Base-by-base conservation (phyloP, 2,329 filamentous ascomycete species). In the Claviceps citrina region DNA sequence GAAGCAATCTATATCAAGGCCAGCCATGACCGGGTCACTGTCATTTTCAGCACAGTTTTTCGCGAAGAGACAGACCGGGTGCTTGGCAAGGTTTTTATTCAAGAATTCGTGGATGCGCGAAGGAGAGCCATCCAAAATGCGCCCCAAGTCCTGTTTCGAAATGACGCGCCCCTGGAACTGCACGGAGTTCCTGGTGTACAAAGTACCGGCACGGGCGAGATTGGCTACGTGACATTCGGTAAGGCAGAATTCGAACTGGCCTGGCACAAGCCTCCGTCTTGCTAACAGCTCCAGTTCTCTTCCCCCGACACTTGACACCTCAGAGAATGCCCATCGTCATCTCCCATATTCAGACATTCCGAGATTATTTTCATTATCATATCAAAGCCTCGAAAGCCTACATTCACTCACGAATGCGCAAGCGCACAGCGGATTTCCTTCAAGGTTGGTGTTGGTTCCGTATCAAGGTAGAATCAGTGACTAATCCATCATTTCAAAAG, bases 381-480 rank as follows among this genome's bases (percentile, higher is more conserved):
- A 98, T 98, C 66, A 98, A 98, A 67, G 93, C 91, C 24, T 95
- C 87, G 46, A 98, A 98, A 71, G 91, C 93, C 39, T 98, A 95
- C 57, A 98, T 98, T 49, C 91, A 98, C 71, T 93, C 87, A 26
- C 78, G 93, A 55, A 98, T 98, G 91, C 80, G 91, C 58, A 84
- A 89, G 68, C 78, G 91, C 60, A 98, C 93, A 8, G 91, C 91
- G 37, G 93, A 98, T 61, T 98, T 98, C 68, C 76, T 98, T 43
- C 93, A 98, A 74, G 84, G 85, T 89, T 68, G 58, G 70, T 51
- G 26, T 20, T n/a, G 5, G n/a, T 6, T 16, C 10, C 8, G 12
- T 3, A 1, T 1, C 28, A 0, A n/a, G n/a, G n/a, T n/a, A n/a
- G n/a, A n/a, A n/a, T n/a, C n/a, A n/a, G n/a, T n/a, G n/a, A n/a